Evolutionary conservation across 768 basidiomycete species (phyloP), one percentile per base, ranked within the genome.

Genomic region (Boletus pseudo-olivaceus): DNA sequence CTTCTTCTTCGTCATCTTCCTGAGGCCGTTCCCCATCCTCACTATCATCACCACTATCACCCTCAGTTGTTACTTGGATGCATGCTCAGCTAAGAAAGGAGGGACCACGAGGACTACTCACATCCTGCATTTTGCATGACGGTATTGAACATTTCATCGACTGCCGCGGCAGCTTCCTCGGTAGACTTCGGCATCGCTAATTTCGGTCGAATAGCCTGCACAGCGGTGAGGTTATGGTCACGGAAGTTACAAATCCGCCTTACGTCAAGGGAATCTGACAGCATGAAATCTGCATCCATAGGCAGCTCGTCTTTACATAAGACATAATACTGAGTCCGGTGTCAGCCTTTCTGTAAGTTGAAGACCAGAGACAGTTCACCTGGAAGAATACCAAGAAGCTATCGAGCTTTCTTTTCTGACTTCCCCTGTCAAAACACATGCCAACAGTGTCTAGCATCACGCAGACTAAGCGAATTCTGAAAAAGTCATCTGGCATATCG

Each of bases 231-330:
- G 42, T 32, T 32, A 47, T 35, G 8, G 15, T 29, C 4, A 45
- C 40, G 38, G 20, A 45, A 39, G 4, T 3, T 44, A 48, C 27
- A 42, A 49, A 26, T 32, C 32, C 17, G 5, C 55, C 73, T 61
- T 59, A 93, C 93, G 75, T 98, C 95, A 9, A 99, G 71, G 1
- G 96, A 97, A 69, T 99, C 97, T 0, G 85, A 84, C 7, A 97
- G 70, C 93, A 98, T 96, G 72, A 98, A 99, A 49, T 97, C 95
- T 11, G 97, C 88, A 58, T 99, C 97, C 94, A 98, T 95, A 0
- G 97, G 88, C n/a, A 95, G 69, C 23, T 84, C 76, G 42, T 85
- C 80, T 73, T 99, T 99, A 75, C 90, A 91, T n/a, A 87, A 78
- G 15, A 90, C 77, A 69, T 98, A 99, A 54, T 94, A 87, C 83